Conservation (phyloP, 2,329 filamentous ascomycete genomes). For the Didymella keratinophila region DNA sequence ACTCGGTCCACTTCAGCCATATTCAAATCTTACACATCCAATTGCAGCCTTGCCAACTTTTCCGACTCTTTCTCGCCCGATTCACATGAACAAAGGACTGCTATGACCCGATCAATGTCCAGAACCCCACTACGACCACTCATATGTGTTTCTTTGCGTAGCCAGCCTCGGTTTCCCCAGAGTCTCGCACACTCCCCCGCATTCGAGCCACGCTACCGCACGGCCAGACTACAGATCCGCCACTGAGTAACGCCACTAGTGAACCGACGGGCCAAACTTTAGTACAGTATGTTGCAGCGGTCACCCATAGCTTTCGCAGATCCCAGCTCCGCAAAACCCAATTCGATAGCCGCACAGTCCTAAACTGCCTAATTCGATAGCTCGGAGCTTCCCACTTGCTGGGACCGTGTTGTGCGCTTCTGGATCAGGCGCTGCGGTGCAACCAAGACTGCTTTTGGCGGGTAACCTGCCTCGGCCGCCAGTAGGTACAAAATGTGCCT, state of each 20-base stretch:
- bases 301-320: conserved; percentile 9
- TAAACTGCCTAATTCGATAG: conserved; percentile 16
- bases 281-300: not conserved
- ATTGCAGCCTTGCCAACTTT: conserved; percentile 12
- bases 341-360: conserved; percentile 15
- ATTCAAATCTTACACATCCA: conserved; percentile 11
- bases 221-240: conserved; percentile 15
- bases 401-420: conserved; percentile 4
- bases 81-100: conserved; percentile 10
- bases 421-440: conserved; percentile 12
- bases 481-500: conserved; percentile 20
- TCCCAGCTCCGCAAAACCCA: conserved; percentile 6
- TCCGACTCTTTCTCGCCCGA: not conserved
- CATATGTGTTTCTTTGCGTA: not conserved
- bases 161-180: conserved; percentile 17
- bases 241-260: conserved; percentile 11
- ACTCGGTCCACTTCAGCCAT: conserved; percentile 6
- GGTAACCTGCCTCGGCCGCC: conserved; percentile 7
- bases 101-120: not conserved
- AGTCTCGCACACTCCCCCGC: conserved; percentile 12
- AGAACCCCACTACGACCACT: not conserved
- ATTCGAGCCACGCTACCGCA: conserved; percentile 12
- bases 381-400: not conserved
- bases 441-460: conserved; percentile 14
- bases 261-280: conserved; percentile 2